Evolutionary conservation across 2,329 filamentous ascomycete species (phyloP).

Genomic region (Cordyceps cateniannulata): DNA sequence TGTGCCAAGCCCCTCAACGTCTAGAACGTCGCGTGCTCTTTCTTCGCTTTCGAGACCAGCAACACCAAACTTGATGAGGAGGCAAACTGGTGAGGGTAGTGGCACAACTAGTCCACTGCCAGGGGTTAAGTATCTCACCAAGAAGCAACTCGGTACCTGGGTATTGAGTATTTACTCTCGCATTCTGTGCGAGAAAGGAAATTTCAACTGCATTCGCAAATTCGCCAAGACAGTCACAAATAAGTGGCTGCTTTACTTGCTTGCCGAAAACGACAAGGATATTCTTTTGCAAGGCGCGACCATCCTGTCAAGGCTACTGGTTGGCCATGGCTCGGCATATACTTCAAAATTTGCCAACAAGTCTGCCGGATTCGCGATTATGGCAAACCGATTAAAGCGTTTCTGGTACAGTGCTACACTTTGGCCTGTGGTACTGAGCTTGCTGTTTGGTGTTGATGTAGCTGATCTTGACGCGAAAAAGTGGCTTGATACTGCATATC

Average conservation of each 20-base stretch:
- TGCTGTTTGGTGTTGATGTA: conserved; percentile 80
- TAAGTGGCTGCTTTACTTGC: conserved; percentile 90
- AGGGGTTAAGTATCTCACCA: conserved; percentile 41
- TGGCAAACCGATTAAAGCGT: conserved; percentile 72
- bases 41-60: conserved; percentile 33
- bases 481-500: conserved; percentile 65
- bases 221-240: conserved; percentile 94
- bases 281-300: conserved; percentile 75
- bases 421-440: conserved; percentile 83
- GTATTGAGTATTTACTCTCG: conserved; percentile 72
- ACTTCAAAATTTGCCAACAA: conserved; percentile 78
- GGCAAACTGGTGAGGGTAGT: conserved; percentile 30
- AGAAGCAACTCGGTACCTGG: conserved; percentile 65
- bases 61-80: conserved; percentile 33
- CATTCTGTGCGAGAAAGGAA: conserved; percentile 68
- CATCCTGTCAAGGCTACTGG: conserved; percentile 75
- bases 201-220: conserved; percentile 64
- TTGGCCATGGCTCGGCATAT: conserved; percentile 75
- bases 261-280: conserved; percentile 79
- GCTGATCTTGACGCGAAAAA: conserved; percentile 66
- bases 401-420: conserved; percentile 85
- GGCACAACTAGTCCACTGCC: conserved; percentile 24
- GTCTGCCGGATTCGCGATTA: conserved; percentile 79
- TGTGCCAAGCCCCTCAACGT: conserved; percentile 38
- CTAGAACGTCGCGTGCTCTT: conserved; percentile 44